These are phyloP conservation scores for Ophioceras dolichostomum DNA, from an alignment of 2,329 filamentous ascomycete genomes.

Conservation along the genomic window DNA sequence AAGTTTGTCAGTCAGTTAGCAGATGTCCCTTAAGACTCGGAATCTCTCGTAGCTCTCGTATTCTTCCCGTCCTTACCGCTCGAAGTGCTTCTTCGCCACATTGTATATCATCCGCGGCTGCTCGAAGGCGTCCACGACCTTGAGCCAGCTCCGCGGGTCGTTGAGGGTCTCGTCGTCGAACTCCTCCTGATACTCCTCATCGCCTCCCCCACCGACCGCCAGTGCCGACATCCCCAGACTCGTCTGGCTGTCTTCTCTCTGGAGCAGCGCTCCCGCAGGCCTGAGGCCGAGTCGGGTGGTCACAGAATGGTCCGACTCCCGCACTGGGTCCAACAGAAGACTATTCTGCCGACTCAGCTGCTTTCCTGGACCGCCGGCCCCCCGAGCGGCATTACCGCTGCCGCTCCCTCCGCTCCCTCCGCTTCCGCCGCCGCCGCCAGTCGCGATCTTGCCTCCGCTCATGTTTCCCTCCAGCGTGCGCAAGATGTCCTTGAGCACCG, in stretches of 20 bases:
- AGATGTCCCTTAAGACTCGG: too few relatives aligned
- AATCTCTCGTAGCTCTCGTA: too few relatives aligned
- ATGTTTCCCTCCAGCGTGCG: constrained; percentile 78
- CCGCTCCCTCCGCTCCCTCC: too few relatives aligned
- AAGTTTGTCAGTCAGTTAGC: constrained; percentile 8
- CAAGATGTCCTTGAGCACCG: constrained; percentile 69
- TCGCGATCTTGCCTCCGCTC: constrained; percentile 64
- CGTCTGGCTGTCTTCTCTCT: constrained; percentile 48
- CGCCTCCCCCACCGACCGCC: constrained; percentile 40
- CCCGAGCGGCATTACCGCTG: neutral
- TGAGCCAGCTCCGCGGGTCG: constrained; percentile 74
- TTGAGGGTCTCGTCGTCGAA: constrained; percentile 43
- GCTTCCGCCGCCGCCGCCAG: constrained; percentile 29
- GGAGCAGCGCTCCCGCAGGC: constrained; percentile 24
- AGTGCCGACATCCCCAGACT: constrained; percentile 52
- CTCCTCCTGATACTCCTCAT: constrained; percentile 39
- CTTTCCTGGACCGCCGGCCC: neutral
- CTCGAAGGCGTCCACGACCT: constrained; percentile 70
- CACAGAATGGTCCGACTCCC: constrained; percentile 37
- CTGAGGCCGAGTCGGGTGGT: constrained; percentile 41
- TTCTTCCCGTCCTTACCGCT: constrained; percentile 43
- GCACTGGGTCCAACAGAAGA: constrained; percentile 44
- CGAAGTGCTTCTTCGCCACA: constrained; percentile 77
- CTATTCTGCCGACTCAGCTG: constrained; percentile 49
- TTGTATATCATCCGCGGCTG: constrained; percentile 75